Evolutionary conservation across 2,329 filamentous ascomycete genomes (phyloP), one percentile per base, ranked within the genome.

Genomic region (Falciphora oryzae): DNA sequence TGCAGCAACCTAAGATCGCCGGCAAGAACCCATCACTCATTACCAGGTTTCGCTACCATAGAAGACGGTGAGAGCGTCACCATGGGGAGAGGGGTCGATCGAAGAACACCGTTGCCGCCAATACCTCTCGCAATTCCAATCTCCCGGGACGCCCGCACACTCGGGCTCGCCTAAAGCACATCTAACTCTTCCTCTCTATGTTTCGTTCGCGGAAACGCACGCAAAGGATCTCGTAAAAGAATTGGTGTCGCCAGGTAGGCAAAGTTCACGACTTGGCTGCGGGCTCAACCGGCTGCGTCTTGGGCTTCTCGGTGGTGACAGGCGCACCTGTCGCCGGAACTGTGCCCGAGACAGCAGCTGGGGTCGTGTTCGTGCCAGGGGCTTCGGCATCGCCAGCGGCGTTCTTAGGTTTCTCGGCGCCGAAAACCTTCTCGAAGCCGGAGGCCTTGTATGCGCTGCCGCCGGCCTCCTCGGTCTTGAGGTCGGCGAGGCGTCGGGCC

Each of bases 401-500:
- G 25, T 35, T 57, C 44, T 65, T 63, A 4, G 61, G n/a, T 65
- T 71, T 71, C 56, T 68, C 64, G 35, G 64, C 35, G 82, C 85
- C 85, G 69, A 87, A 83, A 62, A 87, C 77, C 70, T 79, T 81
- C 70, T 86, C 82, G 3, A 87, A 77, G 2, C 85, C 85, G 10
- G 83, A 75, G 2, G 84, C 81, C 79, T 85, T 85, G 76, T 85
- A 82, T 59, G 86, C 84, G 68, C 80, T 85, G 62, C 82, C 83
- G 27, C 84, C 85, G 59, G 81, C 76, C 75, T 86, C 82, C 67
- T 86, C 78, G 75, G 87, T 88, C 89, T 97, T 97, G 70, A 99
- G 78, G 69, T 96, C 88, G 62, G 94, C 94, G 64, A 99, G 83
- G 70, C 95, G 88, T 68, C 89, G 85, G 38, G 95, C 95, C 83